phyloP scores from a whole-genome alignment of 768 basidiomycete genomes.

The Tricholoma sp. region DNA sequence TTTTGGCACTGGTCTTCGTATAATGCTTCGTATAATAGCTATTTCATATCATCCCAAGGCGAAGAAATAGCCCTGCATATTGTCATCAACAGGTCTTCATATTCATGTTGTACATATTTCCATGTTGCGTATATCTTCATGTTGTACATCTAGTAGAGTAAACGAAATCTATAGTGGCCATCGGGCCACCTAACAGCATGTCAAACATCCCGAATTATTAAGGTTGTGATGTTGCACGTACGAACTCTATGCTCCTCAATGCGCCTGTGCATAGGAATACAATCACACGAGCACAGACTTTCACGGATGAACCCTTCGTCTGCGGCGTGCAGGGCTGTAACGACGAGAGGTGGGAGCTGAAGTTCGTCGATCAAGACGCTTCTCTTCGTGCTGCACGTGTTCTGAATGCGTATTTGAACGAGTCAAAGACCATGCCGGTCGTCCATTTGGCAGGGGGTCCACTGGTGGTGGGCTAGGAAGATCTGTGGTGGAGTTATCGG shows the following conservation, averaged over 20 bases:
- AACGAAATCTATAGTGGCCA: no score
- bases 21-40: no score
- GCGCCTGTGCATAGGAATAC: not conserved
- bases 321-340: slow-evolving; percentile 10
- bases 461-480: not conserved
- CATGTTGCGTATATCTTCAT: no score
- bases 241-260: not conserved
- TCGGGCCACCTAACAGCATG: no score
- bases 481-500: not conserved
- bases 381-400: slow-evolving; percentile 1
- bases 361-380: slow-evolving; percentile 7
- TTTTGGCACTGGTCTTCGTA: no score
- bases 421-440: slow-evolving; percentile 11
- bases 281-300: not conserved
- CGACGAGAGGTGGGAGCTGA: slow-evolving; percentile 12
- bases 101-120: no score
- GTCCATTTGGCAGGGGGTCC: not conserved
- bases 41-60: no score
- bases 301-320: slow-evolving; percentile 17
- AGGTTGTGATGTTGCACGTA: not conserved
- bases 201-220: no score
- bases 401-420: not conserved
- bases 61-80: no score
- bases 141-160: no score
- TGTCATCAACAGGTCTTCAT: no score